Percentiles rank a stretch among this genome's conserved stretches.
Conservation (phyloP, 192 early-diverging fungal genomes). For the Haplosporangium gracile region DNA sequence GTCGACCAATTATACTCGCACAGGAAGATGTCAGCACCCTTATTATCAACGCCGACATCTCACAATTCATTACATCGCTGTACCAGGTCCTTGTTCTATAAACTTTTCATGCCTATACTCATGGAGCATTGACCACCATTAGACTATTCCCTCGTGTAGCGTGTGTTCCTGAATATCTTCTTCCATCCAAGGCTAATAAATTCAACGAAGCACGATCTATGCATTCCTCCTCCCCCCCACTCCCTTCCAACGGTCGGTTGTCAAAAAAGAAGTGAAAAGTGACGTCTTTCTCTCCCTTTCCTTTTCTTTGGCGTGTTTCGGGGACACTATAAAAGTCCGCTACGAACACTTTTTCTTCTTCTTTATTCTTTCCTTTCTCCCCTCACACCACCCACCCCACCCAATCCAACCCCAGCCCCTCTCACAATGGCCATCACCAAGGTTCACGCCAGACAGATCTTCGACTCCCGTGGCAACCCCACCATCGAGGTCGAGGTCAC, state of each 20-base stretch:
- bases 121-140: too few species aligned
- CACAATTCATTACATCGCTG: too few species aligned
- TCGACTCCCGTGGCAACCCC: constrained; percentile 99
- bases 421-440: constrained; percentile 76
- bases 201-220: too few species aligned
- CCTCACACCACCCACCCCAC: neutral
- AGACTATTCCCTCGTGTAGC: too few species aligned
- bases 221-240: too few species aligned
- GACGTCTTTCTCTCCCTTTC: constrained; percentile 6
- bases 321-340: neutral
- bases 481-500: constrained; percentile 98
- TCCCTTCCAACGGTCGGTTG: neutral
- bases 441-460: constrained; percentile 96
- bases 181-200: too few species aligned
- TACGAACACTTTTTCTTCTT: neutral
- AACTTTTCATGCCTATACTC: too few species aligned
- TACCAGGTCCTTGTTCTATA: too few species aligned
- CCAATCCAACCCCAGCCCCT: neutral
- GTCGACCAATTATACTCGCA: too few species aligned
- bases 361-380: constrained; percentile 11
- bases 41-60: too few species aligned
- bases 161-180: too few species aligned
- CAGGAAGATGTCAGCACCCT: too few species aligned
- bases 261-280: neutral
- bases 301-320: neutral